Base-by-base conservation (phyloP, 2,329 filamentous ascomycete genomes). In the Pseudogymnoascus sp. region DNA sequence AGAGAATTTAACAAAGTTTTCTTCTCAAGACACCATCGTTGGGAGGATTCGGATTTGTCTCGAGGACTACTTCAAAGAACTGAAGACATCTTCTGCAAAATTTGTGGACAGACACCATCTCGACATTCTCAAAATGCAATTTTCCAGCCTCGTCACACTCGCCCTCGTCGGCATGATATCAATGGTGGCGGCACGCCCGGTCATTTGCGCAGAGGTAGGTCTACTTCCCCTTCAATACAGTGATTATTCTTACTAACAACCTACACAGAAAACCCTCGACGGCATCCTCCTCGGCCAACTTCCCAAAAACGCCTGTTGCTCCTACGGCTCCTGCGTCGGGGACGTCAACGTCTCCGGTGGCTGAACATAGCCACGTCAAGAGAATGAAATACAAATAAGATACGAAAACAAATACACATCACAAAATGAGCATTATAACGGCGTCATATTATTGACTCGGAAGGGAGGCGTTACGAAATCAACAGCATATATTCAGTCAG, bases 41-140 rank as follows among this genome's bases (percentile, higher is more conserved):
- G 14, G 48, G 23, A 3, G 23, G 7, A 16, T 31, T 31, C 7
- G 48, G 48, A 28, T 6, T n/a, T 54, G 25, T 31, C 23, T 54
- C 48, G 14, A 16, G 48, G 14, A 16, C 48, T 51, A 16, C 48
- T 51, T 25, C 11, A 51, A 54, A n/a, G 23, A 11, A 31, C n/a
- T 2, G 14, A 31, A 31, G 4, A 54, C 14, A n/a, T 54, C 16
- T 45, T 54, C 13, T 14, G 7, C 13, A 31, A 54, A 31, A 10
- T 54, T 16, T 54, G 14, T 54, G 5, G 14, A 51, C 25, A 21
- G 14, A 31, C 48, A 54, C 14, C 25, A 54, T 31, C 48, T 11
- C 14, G 2, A 54, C 48, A 54, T 54, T 31, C 45, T 51, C 48
- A 37, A 61, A 6, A 61, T 61, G 57, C 57, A 61, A 61, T 41